Conservation (phyloP, 805 yeast genomes). For the Spathaspora girioi region DNA sequence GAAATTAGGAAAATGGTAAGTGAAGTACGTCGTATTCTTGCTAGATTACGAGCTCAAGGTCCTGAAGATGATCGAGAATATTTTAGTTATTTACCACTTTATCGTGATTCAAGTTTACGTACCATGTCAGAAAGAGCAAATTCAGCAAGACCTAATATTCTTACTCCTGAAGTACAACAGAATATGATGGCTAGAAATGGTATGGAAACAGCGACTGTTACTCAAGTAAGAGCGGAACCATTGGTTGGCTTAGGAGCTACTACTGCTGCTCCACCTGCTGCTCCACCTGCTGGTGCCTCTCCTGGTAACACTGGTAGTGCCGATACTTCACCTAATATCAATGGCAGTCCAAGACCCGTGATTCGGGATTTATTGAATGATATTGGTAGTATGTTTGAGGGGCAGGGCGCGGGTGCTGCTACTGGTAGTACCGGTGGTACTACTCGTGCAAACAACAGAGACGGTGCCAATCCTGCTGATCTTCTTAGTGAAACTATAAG, state of each 20-base stretch:
- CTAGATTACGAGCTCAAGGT: slow-evolving; percentile 19
- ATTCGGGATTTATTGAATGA: slow-evolving; percentile 19
- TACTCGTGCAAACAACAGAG: not conserved
- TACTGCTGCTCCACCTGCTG: not conserved
- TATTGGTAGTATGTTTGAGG: slow-evolving; percentile 17
- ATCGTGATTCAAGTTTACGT: slow-evolving; percentile 19
- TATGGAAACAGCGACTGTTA: slow-evolving; percentile 15
- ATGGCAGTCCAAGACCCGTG: not conserved
- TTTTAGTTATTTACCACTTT: slow-evolving; percentile 24
- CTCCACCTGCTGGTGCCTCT: not conserved
- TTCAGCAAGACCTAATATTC: slow-evolving; percentile 29
- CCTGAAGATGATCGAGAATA: slow-evolving; percentile 22
- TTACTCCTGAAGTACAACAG: slow-evolving; percentile 36
- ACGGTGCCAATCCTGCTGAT: not conserved
- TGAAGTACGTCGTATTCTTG: slow-evolving; percentile 24
- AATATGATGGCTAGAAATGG: slow-evolving; percentile 26
- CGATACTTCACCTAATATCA: not conserved
- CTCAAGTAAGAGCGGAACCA: not conserved
- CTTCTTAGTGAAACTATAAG: not conserved
- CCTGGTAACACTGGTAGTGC: not conserved
- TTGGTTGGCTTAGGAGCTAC: not conserved
- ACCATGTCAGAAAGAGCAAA: slow-evolving; percentile 28
- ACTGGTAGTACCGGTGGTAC: not conserved
- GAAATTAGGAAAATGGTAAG: slow-evolving; percentile 21
- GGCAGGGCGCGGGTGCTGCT: not conserved